phyloP scores from a whole-genome alignment of 1,284 basidiomycete species.

The Kalmanozyma brasiliensis region DNA sequence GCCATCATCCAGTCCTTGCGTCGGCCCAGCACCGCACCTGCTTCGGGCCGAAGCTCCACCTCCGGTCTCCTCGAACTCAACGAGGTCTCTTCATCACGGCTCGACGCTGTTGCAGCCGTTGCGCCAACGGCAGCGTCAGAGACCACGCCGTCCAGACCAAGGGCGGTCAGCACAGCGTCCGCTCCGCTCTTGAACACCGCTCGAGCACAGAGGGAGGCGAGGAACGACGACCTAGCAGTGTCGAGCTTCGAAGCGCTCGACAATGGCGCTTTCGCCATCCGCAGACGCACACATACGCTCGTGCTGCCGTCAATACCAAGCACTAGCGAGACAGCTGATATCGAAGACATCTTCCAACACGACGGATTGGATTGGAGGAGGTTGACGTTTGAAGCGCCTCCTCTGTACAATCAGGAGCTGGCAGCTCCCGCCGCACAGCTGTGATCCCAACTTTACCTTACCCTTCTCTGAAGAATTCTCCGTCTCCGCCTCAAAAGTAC shows the following conservation, averaged over 20 bases:
- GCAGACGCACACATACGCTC: slow-evolving; percentile 23
- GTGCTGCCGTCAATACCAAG: slow-evolving; percentile 21
- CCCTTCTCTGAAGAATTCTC: not conserved
- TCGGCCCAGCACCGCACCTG: slow-evolving; percentile 28
- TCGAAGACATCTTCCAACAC: slow-evolving; percentile 46
- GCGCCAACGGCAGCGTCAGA: not conserved
- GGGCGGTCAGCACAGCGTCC: slow-evolving; percentile 22
- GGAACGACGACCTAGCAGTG: slow-evolving; percentile 25
- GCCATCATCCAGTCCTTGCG: slow-evolving; percentile 35
- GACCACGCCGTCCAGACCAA: slow-evolving; percentile 2
- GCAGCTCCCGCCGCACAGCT: too few species aligned
- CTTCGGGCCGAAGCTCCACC: slow-evolving; percentile 13
- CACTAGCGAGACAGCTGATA: slow-evolving; percentile 30
- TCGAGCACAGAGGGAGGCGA: slow-evolving; percentile 16
- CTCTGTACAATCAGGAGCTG: slow-evolving; percentile 24
- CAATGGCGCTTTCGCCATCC: slow-evolving; percentile 29
- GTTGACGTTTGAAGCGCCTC: slow-evolving; percentile 46
- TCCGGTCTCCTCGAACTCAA: not conserved
- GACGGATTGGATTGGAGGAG: slow-evolving; percentile 50
- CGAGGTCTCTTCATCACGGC: not conserved
- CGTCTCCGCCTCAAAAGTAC: too few species aligned
- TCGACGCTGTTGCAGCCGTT: not conserved
- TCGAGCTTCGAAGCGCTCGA: slow-evolving; percentile 22
- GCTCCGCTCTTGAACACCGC: slow-evolving; percentile 8
- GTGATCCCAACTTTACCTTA: not conserved